A percentile compares a stretch with the other conserved stretches of the same genome.
phyloP scores from a whole-genome alignment of 208 protist species.

The Porcisia deanei region DNA sequence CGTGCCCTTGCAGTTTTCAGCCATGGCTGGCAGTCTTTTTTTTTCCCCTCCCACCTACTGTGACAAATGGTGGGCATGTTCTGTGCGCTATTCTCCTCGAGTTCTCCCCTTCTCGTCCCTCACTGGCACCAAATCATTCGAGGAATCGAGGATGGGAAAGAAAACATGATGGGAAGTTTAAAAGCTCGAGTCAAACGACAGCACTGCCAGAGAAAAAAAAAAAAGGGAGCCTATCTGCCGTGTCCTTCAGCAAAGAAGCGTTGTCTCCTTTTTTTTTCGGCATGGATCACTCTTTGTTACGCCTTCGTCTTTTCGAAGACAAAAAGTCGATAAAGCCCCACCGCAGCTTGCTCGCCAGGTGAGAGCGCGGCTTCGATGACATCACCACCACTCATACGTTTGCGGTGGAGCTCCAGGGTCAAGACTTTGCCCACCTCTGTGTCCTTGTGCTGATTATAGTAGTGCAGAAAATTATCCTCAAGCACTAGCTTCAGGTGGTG shows the following conservation, averaged over 20 bases:
- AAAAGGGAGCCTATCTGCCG: background rate
- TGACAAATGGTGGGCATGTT: background rate
- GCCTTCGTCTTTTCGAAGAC: slow-evolving; percentile 52
- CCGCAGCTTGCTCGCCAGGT: slow-evolving; percentile 46
- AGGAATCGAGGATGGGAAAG: background rate
- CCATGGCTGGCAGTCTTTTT: background rate
- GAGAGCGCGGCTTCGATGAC: slow-evolving; percentile 31
- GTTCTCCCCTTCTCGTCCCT: background rate
- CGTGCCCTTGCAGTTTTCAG: background rate
- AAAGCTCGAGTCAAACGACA: background rate
- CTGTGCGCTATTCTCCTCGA: background rate
- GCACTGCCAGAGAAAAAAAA: background rate
- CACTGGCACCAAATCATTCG: background rate
- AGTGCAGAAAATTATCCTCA: slow-evolving; percentile 49
- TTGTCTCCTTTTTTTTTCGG: background rate
- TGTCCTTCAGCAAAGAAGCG: background rate
- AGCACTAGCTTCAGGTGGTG: slow-evolving; percentile 44
- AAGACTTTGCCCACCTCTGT: slow-evolving; percentile 40
- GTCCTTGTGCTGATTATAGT: slow-evolving; percentile 41
- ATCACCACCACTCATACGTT: slow-evolving; percentile 29
- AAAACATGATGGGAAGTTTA: background rate
- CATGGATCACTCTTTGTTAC: background rate
- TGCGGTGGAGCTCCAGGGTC: slow-evolving; percentile 12
- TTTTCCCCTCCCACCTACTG: background rate
- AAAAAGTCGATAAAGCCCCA: slow-evolving; percentile 61